Conservation (phyloP, 345 rosid species). For the Bruguiera sexangula region DNA sequence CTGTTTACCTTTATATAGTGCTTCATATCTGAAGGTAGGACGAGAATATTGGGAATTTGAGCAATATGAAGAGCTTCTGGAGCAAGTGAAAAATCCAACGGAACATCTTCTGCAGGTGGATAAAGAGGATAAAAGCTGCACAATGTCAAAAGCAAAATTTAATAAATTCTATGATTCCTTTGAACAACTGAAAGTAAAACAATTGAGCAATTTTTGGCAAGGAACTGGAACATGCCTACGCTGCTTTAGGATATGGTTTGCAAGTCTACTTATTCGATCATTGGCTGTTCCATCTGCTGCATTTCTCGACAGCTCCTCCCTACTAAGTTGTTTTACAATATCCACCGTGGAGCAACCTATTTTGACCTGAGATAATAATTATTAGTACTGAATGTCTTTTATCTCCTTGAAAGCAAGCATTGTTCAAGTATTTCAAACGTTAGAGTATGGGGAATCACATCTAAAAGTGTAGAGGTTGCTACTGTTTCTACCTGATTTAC, state of each 20-base stretch:
- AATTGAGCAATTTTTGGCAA: background rate
- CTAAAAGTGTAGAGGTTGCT: background rate
- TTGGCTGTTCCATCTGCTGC: conserved; percentile 49
- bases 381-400: background rate
- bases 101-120: conserved; percentile 80
- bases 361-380: conserved; percentile 59
- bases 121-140: conserved; percentile 83
- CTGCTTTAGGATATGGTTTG: conserved; percentile 71
- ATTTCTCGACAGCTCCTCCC: conserved; percentile 78
- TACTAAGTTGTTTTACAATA: conserved; percentile 77
- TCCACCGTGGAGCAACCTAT: conserved; percentile 88
- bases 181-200: background rate
- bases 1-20: conserved; percentile 64
- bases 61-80: conserved; percentile 57
- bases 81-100: conserved; percentile 72
- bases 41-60: conserved; percentile 62
- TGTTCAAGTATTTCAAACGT: background rate
- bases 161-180: no score
- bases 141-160: no score
- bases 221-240: conserved; percentile 45
- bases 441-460: background rate
- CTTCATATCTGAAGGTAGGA: conserved; percentile 82
- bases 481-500: conserved; percentile 61
- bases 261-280: conserved; percentile 86
- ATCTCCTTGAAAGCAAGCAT: background rate